Evolutionary conservation across 306 rosid species (phyloP).

Genomic region (Quercus cerris): DNA sequence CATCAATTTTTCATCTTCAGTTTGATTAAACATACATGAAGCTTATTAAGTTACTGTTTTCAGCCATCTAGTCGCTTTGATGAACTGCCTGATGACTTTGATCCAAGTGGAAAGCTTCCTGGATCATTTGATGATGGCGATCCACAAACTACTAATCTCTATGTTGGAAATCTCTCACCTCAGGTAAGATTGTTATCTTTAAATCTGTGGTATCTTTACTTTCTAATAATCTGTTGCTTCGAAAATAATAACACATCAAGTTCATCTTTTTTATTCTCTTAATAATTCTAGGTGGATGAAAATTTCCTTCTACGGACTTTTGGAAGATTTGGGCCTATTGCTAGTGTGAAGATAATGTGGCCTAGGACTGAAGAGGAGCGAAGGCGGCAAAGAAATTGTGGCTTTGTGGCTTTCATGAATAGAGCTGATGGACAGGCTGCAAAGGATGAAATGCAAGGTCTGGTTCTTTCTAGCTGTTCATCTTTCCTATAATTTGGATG

Average conservation of each 20-base stretch:
- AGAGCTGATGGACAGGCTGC: slow-evolving; percentile 99
- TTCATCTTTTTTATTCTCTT: slow-evolving; percentile 25
- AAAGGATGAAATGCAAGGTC: slow-evolving; percentile 99
- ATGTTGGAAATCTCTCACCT: slow-evolving; percentile 98
- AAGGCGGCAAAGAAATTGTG: slow-evolving; percentile 98
- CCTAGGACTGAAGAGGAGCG: slow-evolving; percentile 99
- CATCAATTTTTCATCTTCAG: neutral
- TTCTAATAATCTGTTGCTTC: slow-evolving; percentile 2
- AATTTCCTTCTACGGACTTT: slow-evolving; percentile 97
- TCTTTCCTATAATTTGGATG: neutral
- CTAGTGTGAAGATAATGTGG: slow-evolving; percentile 99
- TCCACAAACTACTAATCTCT: slow-evolving; percentile 97
- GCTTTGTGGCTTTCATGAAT: slow-evolving; percentile 99
- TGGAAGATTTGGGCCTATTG: slow-evolving; percentile 99
- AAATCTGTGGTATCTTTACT: slow-evolving; percentile 5
- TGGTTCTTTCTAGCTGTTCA: slow-evolving; percentile 15
- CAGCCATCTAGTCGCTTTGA: slow-evolving; percentile 88
- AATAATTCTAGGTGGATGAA: slow-evolving; percentile 75
- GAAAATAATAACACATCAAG: slow-evolving; percentile 1
- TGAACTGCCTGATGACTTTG: slow-evolving; percentile 94
- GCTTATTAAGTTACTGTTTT: slow-evolving; percentile 8
- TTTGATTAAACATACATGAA: slow-evolving; percentile 13
- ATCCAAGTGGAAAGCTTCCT: slow-evolving; percentile 92
- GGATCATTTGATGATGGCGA: slow-evolving; percentile 99
- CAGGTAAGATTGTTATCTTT: slow-evolving; percentile 42